phyloP scores from a whole-genome alignment of 257 asterid genomes.

The Echium plantagineum region DNA sequence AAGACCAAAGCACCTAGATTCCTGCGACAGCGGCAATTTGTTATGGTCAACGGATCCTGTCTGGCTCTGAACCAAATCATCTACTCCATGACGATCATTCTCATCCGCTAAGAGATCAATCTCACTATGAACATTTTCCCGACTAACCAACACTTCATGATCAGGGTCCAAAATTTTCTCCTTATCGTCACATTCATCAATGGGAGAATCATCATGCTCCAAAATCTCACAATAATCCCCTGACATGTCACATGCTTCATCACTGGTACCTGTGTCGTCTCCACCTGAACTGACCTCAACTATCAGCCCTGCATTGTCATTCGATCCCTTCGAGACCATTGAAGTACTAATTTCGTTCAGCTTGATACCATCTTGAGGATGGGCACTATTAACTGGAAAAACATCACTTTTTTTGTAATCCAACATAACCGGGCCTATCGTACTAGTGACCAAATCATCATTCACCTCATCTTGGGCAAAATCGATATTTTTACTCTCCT shows the following conservation, averaged over 20 bases:
- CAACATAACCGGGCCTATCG: constrained; percentile 5
- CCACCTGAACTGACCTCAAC: background rate
- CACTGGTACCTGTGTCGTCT: background rate
- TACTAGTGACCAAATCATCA: background rate
- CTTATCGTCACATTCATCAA: constrained; percentile 17
- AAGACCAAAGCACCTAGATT: constrained; percentile 36
- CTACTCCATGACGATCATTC: constrained; percentile 37
- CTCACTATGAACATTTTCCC: constrained; percentile 22
- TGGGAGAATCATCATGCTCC: background rate
- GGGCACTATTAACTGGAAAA: constrained; percentile 6
- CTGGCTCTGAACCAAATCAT: constrained; percentile 47
- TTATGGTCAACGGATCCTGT: constrained; percentile 47
- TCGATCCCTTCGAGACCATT: background rate
- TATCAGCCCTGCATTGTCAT: background rate
- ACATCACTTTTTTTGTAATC: constrained; percentile 7
- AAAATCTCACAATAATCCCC: constrained; percentile 12
- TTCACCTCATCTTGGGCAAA: constrained; percentile 1
- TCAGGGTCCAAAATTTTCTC: background rate
- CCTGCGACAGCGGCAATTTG: constrained; percentile 59
- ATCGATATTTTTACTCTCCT: constrained; percentile 12
- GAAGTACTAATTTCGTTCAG: constrained; percentile 3
- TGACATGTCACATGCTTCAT: constrained; percentile 14
- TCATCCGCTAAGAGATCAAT: constrained; percentile 18
- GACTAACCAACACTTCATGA: constrained; percentile 21
- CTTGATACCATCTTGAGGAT: constrained; percentile 4